These are phyloP conservation scores for Suillus plorans DNA, from an alignment of 768 basidiomycete species.

Conservation along the genomic window DNA sequence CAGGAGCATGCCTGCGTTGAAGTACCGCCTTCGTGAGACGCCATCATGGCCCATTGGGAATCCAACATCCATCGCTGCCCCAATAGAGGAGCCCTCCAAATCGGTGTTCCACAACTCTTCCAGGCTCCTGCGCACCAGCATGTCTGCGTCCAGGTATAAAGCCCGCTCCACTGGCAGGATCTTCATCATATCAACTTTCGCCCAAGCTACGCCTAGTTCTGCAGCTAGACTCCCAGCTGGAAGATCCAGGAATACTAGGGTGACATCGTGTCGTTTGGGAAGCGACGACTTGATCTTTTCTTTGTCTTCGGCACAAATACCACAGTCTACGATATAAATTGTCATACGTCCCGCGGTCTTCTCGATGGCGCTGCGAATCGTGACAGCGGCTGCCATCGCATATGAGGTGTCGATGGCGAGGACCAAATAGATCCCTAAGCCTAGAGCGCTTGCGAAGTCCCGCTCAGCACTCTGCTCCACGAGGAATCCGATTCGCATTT, in stretches of 20 bases:
- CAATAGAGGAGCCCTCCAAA: conserved; percentile 41
- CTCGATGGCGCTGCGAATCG: conserved; percentile 41
- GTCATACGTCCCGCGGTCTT: conserved; percentile 40
- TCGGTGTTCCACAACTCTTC: conserved; percentile 45
- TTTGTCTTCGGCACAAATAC: conserved; percentile 37
- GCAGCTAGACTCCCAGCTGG: conserved; percentile 29
- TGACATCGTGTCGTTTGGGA: conserved; percentile 28
- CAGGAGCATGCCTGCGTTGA: conserved; percentile 57
- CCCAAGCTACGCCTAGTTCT: conserved; percentile 40
- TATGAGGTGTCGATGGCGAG: conserved; percentile 43
- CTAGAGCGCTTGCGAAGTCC: conserved; percentile 26
- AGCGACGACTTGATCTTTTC: conserved; percentile 31
- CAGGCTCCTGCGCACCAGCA: conserved; percentile 43
- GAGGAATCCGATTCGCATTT: conserved; percentile 54
- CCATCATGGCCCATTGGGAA: conserved; percentile 46
- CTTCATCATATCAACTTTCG: conserved; percentile 48
- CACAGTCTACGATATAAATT: conserved; percentile 51
- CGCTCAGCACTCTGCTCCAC: conserved; percentile 9
- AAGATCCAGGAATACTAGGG: conserved; percentile 43
- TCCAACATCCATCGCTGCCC: conserved; percentile 49
- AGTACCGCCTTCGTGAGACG: conserved; percentile 38
- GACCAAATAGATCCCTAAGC: conserved; percentile 49
- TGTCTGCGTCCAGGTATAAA: conserved; percentile 55
- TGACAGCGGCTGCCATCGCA: conserved; percentile 48
- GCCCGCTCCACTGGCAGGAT: conserved; percentile 49